Evolutionary conservation across 371 early-diverging fungal genomes (phyloP).

Genomic region (Batkoa obscura): DNA sequence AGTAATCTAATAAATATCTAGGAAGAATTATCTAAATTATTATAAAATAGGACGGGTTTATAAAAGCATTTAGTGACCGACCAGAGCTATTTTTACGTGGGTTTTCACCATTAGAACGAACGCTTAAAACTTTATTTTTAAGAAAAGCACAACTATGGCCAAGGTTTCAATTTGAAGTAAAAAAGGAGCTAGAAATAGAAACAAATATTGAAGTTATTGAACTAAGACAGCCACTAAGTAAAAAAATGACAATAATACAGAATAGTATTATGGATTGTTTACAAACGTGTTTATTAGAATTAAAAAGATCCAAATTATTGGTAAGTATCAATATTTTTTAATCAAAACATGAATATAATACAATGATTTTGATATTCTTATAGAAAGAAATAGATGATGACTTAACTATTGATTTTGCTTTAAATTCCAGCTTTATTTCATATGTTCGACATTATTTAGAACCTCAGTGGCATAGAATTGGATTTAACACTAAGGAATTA

Average conservation of each 20-base stretch:
- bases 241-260: slow-evolving; percentile 66
- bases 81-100: slow-evolving; percentile 54
- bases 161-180: slow-evolving; percentile 51
- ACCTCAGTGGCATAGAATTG: slow-evolving; percentile 75
- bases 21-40: not conserved
- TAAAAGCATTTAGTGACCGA: slow-evolving; percentile 84
- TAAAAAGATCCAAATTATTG: slow-evolving; percentile 38
- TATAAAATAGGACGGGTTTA: slow-evolving; percentile 50
- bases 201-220: slow-evolving; percentile 49
- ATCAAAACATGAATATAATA: not conserved
- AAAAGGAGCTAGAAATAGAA: slow-evolving; percentile 31
- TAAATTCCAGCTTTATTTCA: slow-evolving; percentile 62
- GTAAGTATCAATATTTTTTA: slow-evolving; percentile 13
- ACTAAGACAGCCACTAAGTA: slow-evolving; percentile 57
- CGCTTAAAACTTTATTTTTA: slow-evolving; percentile 55
- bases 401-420: slow-evolving; percentile 64
- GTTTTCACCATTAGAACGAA: slow-evolving; percentile 71
- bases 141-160: slow-evolving; percentile 82
- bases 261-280: slow-evolving; percentile 68
- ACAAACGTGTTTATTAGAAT: slow-evolving; percentile 53
- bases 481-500: slow-evolving; percentile 47
- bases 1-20: slow-evolving; percentile 13
- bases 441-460: slow-evolving; percentile 54
- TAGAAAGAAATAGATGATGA: slow-evolving; percentile 56
- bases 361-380: no score